Percentiles rank a stretch among this genome's conserved stretches.
These are phyloP conservation scores for Sphaceloma murrayae DNA, from an alignment of 2,329 filamentous ascomycete genomes.

Conservation along the genomic window DNA sequence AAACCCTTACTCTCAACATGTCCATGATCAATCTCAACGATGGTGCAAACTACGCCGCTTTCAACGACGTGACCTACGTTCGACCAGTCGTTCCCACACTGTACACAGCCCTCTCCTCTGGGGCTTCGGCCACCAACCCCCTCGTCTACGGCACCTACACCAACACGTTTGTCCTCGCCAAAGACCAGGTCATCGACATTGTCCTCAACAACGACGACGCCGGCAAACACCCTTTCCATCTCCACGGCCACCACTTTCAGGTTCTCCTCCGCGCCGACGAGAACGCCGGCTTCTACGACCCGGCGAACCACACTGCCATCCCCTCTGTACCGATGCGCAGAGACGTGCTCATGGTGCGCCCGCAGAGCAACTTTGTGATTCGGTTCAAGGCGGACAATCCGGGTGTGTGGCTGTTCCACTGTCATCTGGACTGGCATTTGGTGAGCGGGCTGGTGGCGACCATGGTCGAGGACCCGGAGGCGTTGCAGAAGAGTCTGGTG, in stretches of 20 bases:
- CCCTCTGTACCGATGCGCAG: conserved; percentile 39
- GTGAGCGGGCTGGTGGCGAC: conserved; percentile 43
- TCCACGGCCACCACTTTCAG: conserved; percentile 71
- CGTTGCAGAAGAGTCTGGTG: conserved; percentile 50
- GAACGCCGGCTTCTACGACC: conserved; percentile 20
- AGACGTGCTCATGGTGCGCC: conserved; percentile 46
- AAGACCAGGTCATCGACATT: conserved; percentile 18
- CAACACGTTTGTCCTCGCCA: conserved; percentile 44
- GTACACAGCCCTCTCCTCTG: conserved; percentile 61
- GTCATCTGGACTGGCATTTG: conserved; percentile 46
- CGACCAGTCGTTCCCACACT: conserved; percentile 67
- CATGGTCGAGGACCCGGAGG: conserved; percentile 43
- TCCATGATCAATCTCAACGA: conserved; percentile 58
- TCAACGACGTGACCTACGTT: conserved; percentile 68
- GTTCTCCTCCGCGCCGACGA: conserved; percentile 32
- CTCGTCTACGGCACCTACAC: conserved; percentile 44
- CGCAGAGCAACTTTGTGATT: conserved; percentile 46
- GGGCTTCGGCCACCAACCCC: conserved; percentile 38
- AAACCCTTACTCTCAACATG: conserved; percentile 50
- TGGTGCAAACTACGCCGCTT: conserved; percentile 53
- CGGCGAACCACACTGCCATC: conserved; percentile 29
- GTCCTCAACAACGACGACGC: conserved; percentile 18
- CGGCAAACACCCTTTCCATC: conserved; percentile 61
- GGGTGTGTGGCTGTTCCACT: conserved; percentile 31
- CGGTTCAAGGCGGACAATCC: conserved; percentile 48